Percentiles rank a stretch among this genome's conserved stretches.
Evolutionary conservation across 2,329 filamentous ascomycete genomes (phyloP).

Genomic region (Fusarium sp.): DNA sequence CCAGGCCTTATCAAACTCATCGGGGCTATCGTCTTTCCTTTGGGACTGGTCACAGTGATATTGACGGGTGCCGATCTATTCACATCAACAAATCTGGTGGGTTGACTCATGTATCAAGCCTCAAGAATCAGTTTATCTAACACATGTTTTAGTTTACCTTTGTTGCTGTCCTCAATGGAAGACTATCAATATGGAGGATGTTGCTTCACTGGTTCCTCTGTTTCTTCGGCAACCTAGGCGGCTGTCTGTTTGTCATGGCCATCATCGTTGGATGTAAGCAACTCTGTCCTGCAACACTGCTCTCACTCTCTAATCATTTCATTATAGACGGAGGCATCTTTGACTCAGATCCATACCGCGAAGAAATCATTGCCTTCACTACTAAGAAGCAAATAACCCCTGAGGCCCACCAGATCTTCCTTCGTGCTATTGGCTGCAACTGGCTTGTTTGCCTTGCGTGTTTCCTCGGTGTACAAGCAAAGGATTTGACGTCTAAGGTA

Average conservation of each 20-base stretch:
- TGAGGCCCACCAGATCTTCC: constrained; percentile 62
- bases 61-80: constrained; percentile 37
- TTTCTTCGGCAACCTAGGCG: constrained; percentile 61
- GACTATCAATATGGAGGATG: constrained; percentile 39
- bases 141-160: constrained; percentile 23
- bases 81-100: constrained; percentile 36
- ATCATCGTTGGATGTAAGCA: constrained; percentile 56
- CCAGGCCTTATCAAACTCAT: constrained; percentile 35
- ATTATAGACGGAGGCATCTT: constrained; percentile 58
- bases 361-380: constrained; percentile 58
- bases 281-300: no score
- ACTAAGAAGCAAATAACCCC: constrained; percentile 61
- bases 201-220: constrained; percentile 54
- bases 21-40: constrained; percentile 34
- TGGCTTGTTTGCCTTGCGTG: constrained; percentile 67
- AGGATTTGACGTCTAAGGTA: constrained; percentile 63
- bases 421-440: constrained; percentile 65
- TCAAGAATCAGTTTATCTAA: neutral
- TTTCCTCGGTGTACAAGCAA: constrained; percentile 58
- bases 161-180: constrained; percentile 34
- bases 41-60: constrained; percentile 36
- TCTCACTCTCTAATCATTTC: no score
- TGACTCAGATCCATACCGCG: constrained; percentile 53
- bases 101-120: fast-evolving
- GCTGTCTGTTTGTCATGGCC: constrained; percentile 58